Evolutionary conservation across 1,284 basidiomycete species (phyloP), one percentile per base, ranked within the genome.

Genomic region (Sphagnurus paluster): DNA sequence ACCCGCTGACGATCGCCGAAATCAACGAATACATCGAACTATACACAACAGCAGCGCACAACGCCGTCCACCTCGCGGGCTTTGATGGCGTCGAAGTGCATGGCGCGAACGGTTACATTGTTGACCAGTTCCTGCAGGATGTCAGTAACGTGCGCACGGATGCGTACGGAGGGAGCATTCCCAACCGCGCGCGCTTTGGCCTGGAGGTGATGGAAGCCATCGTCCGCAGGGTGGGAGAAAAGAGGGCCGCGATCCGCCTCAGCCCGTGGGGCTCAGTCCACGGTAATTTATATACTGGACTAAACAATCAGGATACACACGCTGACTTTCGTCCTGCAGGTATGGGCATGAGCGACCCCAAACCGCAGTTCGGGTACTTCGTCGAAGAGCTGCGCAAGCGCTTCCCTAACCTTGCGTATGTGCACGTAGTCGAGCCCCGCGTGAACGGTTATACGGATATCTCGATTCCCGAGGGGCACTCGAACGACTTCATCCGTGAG

Each of bases 141-240:
- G 54, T 64, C 4, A 55, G 65, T 30, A 82, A 82, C 63, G 61
- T 71, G 19, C 68, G 80, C 30, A 76, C 71, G 8, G 82, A 84
- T 58, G 60, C 65, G 25, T 84, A 78, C 59, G 80, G 81, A 4
- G 80, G 79, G 1, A 70, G 68, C 11, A 48, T 79, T 21, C 74
- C 78, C 59, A 78, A 76, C 55, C 65, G 82, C 34, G 56, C 65
- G 0, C 66, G 74, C 10, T 82, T 84, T 48, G 62, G 67, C 0
- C 64, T 80, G 40, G 68, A 69, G 53, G 70, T 78, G 4, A 59
- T 78, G 20, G 69, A 75, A 16, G 69, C 66, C 0, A 55, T 77
- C 2, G 60, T 54, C 0, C 43, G 61, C 2, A 66, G 62, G 10
- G 53, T 77, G 4, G 75, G 74, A 0, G 56, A 58, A 14, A 61